phyloP scores from a whole-genome alignment of 1,139 yeast genomes.

The Schizosaccharomyces versatilis region DNA sequence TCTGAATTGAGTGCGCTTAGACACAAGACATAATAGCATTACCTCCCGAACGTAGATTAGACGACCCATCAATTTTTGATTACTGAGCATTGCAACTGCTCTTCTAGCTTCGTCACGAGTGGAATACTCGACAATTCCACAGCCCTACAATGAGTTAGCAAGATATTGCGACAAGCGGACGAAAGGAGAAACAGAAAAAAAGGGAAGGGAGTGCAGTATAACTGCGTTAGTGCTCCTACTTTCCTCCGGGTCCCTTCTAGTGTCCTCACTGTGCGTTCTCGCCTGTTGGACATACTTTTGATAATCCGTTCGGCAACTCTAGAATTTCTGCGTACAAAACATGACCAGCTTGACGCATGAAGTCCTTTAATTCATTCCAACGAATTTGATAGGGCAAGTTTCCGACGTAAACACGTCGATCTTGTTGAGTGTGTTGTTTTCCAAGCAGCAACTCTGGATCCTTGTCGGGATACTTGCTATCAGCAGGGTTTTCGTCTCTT shows the following conservation, averaged over 20 bases:
- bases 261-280: background rate
- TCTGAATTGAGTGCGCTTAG: slow-evolving; percentile 8
- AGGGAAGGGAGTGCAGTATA: slow-evolving; percentile 9
- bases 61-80: slow-evolving; percentile 48
- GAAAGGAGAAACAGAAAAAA: too few species aligned
- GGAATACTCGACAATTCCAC: slow-evolving; percentile 60
- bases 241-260: too few species aligned
- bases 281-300: slow-evolving; percentile 39
- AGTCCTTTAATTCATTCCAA: slow-evolving; percentile 42
- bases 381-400: slow-evolving; percentile 37
- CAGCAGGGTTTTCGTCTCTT: background rate
- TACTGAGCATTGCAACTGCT: slow-evolving; percentile 56
- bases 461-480: background rate
- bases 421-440: slow-evolving; percentile 15
- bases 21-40: slow-evolving; percentile 18
- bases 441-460: background rate
- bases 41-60: slow-evolving; percentile 80
- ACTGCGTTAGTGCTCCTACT: background rate
- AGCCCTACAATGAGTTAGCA: slow-evolving; percentile 12
- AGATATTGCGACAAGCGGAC: background rate
- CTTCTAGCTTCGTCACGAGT: slow-evolving; percentile 42
- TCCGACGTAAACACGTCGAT: slow-evolving; percentile 30
- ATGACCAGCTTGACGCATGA: slow-evolving; percentile 45
- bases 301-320: slow-evolving; percentile 56
- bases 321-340: slow-evolving; percentile 75